Evolutionary conservation across 2,329 filamentous ascomycete genomes (phyloP).

Genomic region (Botrytis fragariae): DNA sequence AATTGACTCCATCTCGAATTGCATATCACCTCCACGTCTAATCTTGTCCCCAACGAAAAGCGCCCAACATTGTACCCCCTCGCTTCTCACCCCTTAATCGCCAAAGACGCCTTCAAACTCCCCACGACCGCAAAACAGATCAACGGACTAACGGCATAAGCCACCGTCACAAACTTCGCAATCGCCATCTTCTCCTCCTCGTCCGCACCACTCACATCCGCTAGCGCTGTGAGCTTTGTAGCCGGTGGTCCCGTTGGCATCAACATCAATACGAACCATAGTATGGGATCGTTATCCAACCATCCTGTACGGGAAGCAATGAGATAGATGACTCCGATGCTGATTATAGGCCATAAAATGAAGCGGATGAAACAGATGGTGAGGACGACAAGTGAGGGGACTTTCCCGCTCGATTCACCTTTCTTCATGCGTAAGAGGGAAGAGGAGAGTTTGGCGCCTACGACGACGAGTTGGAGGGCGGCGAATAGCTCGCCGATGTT

Average conservation of each 20-base stretch:
- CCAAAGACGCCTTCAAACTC: slow-evolving; percentile 38
- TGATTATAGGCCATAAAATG: slow-evolving; percentile 57
- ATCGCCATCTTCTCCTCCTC: slow-evolving; percentile 44
- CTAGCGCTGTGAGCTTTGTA: slow-evolving; percentile 47
- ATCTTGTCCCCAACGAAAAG: background rate
- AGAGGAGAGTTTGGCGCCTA: slow-evolving; percentile 60
- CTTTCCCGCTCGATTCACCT: slow-evolving; percentile 37
- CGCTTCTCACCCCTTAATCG: slow-evolving; percentile 22
- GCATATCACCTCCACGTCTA: background rate
- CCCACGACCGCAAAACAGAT: slow-evolving; percentile 42
- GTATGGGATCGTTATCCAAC: slow-evolving; percentile 56
- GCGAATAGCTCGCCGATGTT: slow-evolving; percentile 65
- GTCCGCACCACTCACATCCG: slow-evolving; percentile 44
- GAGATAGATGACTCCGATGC: slow-evolving; percentile 53
- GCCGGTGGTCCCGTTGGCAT: slow-evolving; percentile 49
- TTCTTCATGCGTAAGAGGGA: slow-evolving; percentile 48
- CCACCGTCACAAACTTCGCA: slow-evolving; percentile 45
- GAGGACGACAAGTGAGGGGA: slow-evolving; percentile 49
- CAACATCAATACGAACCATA: slow-evolving; percentile 60
- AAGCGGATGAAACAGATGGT: slow-evolving; percentile 56
- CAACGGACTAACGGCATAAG: slow-evolving; percentile 41
- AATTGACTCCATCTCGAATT: no score
- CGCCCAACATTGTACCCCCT: background rate
- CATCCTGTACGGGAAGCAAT: slow-evolving; percentile 52
- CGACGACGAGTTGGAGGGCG: slow-evolving; percentile 61